phyloP scores from a whole-genome alignment of 2,329 filamentous ascomycete genomes.

The Aspergillus candidus region DNA sequence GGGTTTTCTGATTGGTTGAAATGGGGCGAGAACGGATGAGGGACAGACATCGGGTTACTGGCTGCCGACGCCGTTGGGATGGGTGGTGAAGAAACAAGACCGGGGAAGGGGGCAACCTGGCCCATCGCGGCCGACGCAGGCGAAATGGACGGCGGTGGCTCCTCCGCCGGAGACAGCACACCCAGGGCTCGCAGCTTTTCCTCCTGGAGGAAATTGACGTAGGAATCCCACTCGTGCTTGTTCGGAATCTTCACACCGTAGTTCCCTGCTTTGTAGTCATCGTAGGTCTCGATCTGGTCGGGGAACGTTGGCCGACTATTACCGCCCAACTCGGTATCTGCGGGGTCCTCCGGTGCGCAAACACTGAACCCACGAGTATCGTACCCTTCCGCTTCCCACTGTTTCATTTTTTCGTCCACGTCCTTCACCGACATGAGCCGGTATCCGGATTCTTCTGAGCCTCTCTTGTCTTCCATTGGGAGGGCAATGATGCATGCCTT shows the following conservation, averaged over 20 bases:
- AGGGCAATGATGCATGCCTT: conserved; percentile 68
- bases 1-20: conserved; percentile 54
- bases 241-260: conserved; percentile 40
- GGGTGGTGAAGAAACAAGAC: conserved; percentile 76
- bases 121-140: conserved; percentile 58
- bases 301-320: conserved; percentile 41
- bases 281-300: conserved; percentile 33
- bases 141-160: conserved; percentile 62
- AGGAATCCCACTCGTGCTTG: conserved; percentile 62
- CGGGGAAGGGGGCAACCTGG: conserved; percentile 67
- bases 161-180: conserved; percentile 72
- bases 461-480: conserved; percentile 61
- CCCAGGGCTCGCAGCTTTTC: conserved; percentile 88
- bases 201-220: conserved; percentile 77
- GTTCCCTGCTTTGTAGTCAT: conserved; percentile 28
- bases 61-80: conserved; percentile 71
- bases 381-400: conserved; percentile 41
- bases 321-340: conserved; percentile 29
- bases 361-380: conserved; percentile 38
- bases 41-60: conserved; percentile 59
- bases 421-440: conserved; percentile 36
- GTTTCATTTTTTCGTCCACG: conserved; percentile 33
- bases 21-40: conserved; percentile 59
- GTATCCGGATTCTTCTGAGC: conserved; percentile 39
- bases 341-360: conserved; percentile 22